A percentile compares a stretch with the other conserved stretches of the same genome.
Evolutionary conservation across 345 rosid genomes (phyloP).

Genomic region (Garcia nutans): DNA sequence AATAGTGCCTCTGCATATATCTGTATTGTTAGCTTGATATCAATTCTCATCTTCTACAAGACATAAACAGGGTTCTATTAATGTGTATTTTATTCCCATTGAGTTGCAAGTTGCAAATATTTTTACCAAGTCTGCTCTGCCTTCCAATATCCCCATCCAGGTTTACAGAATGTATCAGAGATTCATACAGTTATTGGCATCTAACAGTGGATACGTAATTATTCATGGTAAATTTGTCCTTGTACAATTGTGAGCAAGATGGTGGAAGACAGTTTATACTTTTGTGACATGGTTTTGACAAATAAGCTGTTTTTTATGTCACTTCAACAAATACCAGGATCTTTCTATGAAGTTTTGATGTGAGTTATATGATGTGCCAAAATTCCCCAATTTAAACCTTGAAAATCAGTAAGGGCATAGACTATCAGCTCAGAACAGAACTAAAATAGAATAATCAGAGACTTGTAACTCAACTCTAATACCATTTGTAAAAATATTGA

Average conservation of each 20-base stretch:
- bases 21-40: background rate
- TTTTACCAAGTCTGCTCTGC: background rate
- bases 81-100: background rate
- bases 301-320: background rate
- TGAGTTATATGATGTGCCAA: background rate
- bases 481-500: background rate
- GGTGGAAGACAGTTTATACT: background rate
- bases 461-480: background rate
- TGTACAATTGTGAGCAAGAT: background rate
- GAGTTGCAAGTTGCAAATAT: background rate
- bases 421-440: background rate
- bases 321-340: background rate
- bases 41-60: background rate
- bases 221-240: background rate
- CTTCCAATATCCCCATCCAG: background rate
- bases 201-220: background rate
- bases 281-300: background rate
- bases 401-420: background rate
- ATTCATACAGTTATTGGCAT: background rate
- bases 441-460: background rate
- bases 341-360: background rate
- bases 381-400: background rate
- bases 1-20: background rate
- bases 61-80: background rate
- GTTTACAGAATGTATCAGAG: background rate